These are phyloP conservation scores for Alloteropsis angusta DNA, from an alignment of 202 grass and related monocot species.

Conservation along the genomic window DNA sequence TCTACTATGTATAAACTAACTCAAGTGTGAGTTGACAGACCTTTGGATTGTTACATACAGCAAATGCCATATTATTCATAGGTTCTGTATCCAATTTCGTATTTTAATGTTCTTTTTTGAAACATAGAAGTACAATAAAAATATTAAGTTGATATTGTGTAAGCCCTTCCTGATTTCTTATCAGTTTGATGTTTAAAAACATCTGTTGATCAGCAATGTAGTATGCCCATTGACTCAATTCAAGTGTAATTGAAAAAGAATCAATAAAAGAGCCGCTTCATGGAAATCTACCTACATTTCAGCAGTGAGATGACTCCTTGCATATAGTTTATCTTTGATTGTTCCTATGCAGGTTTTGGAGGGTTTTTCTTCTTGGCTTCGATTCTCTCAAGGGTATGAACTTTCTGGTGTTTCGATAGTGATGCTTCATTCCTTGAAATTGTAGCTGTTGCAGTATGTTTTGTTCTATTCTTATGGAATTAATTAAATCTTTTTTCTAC, in stretches of 20 bases:
- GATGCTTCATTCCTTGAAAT: conserved; percentile 19
- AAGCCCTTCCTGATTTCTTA: too few relatives aligned
- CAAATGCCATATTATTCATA: background rate
- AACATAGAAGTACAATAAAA: background rate
- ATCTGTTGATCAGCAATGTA: too few relatives aligned
- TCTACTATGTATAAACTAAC: background rate
- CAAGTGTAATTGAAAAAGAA: too few relatives aligned
- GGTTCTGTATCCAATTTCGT: background rate
- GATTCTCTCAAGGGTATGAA: conserved; percentile 82
- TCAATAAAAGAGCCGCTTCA: too few relatives aligned
- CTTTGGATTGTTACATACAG: background rate
- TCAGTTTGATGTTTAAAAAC: too few relatives aligned
- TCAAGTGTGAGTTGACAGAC: background rate
- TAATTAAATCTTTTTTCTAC: conserved; percentile 29
- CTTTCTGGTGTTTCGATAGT: conserved; percentile 25
- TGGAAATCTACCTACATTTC: background rate
- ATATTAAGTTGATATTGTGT: background rate
- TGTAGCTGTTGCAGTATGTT: conserved; percentile 20
- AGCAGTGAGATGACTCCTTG: background rate
- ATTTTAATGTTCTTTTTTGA: background rate
- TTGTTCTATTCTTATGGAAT: conserved; percentile 14
- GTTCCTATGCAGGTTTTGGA: conserved; percentile 66
- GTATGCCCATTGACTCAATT: too few relatives aligned
- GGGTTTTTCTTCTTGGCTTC: conserved; percentile 94
- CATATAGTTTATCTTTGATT: conserved; percentile 12